phyloP scores from a whole-genome alignment of 2,329 filamentous ascomycete genomes.

The Botrytis aclada region DNA sequence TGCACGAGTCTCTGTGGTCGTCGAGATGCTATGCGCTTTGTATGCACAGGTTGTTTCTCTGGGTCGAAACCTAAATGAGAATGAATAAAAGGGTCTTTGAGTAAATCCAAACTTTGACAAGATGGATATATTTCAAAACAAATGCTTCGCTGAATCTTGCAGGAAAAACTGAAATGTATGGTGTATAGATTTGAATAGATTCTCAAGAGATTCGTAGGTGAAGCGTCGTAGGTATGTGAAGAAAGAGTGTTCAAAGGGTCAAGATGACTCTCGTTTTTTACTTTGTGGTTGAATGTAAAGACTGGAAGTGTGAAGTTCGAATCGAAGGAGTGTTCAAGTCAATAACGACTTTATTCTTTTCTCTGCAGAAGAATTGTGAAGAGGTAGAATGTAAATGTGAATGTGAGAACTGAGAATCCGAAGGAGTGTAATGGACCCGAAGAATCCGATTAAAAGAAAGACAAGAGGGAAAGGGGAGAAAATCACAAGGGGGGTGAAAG shows the following conservation, averaged over 20 bases:
- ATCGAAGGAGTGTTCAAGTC: conserved; percentile 6
- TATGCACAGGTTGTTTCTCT: conserved; percentile 7
- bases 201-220: conserved; percentile 9
- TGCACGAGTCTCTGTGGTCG: conserved; percentile 19
- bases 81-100: conserved; percentile 4
- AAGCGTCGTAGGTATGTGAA: not conserved
- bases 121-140: conserved; percentile 7
- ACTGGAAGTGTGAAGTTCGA: conserved; percentile 6
- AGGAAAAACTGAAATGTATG: conserved; percentile 36
- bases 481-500: conserved; percentile 22
- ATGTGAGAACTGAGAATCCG: conserved; percentile 29
- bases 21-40: conserved; percentile 13
- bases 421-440: conserved; percentile 45
- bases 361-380: not conserved
- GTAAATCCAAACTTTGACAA: conserved; percentile 9
- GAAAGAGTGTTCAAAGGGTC: conserved; percentile 15
- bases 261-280: not conserved
- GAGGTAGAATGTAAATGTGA: conserved; percentile 17
- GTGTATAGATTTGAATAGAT: conserved; percentile 15
- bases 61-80: conserved; percentile 6
- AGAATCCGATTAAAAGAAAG: conserved; percentile 40
- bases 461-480: conserved; percentile 35
- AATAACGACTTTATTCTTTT: not conserved
- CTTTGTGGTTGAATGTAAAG: conserved; percentile 22
- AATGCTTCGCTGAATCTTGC: conserved; percentile 37